These are phyloP conservation scores for Marsdenia floribunda DNA, from an alignment of 257 asterid species.

Conservation along the genomic window DNA sequence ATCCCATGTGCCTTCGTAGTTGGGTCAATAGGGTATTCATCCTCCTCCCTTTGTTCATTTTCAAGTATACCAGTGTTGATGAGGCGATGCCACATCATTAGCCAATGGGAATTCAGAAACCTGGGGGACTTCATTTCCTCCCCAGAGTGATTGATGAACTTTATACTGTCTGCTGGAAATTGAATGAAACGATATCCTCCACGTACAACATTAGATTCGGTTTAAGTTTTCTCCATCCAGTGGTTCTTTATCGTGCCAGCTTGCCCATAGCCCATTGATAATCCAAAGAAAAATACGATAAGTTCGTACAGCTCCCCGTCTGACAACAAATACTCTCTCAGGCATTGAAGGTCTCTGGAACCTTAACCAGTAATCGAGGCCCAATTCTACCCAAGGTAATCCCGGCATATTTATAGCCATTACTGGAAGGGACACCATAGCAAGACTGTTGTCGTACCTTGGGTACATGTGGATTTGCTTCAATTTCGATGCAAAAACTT, in stretches of 20 bases:
- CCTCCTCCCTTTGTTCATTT: neutral
- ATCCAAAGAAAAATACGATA: neutral
- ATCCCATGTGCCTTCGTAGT: neutral
- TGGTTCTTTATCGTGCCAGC: neutral
- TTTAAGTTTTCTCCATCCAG: no score
- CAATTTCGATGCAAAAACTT: neutral
- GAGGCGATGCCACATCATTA: neutral
- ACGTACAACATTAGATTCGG: neutral
- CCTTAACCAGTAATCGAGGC: neutral
- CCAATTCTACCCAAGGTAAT: neutral
- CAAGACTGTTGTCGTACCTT: neutral
- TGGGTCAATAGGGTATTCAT: neutral
- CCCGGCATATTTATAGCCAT: neutral
- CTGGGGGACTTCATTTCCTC: neutral
- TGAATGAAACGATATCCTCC: neutral
- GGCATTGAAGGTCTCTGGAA: neutral
- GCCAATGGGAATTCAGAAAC: neutral
- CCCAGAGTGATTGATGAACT: neutral
- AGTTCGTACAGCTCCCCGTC: neutral
- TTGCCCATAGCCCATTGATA: neutral
- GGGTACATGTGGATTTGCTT: neutral
- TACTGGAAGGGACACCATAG: neutral
- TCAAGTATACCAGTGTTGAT: neutral
- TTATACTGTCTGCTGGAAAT: neutral
- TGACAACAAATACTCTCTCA: neutral